Evolutionary conservation across 176 grass and related monocot species (phyloP).

Genomic region (Cenchrus purpureus): DNA sequence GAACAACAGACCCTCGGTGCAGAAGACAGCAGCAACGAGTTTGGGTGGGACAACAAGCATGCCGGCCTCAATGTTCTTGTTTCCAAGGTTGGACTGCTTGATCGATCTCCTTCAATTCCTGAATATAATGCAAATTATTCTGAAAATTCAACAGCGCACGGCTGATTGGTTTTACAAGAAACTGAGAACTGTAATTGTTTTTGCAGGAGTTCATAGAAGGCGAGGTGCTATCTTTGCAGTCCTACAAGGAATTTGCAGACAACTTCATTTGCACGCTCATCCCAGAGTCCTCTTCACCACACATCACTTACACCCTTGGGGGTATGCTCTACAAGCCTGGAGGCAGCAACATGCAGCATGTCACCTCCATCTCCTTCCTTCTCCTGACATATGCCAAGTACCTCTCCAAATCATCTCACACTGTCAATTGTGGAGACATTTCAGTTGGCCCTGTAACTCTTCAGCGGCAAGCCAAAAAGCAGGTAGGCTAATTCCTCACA

Average conservation of each 20-base stretch:
- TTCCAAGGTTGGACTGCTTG: constrained; percentile 60
- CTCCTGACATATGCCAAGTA: constrained; percentile 91
- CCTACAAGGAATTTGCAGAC: constrained; percentile 84
- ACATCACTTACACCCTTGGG: constrained; percentile 78
- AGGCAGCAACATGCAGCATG: constrained; percentile 99
- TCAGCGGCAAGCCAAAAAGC: constrained; percentile 68
- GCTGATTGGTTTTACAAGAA: background rate
- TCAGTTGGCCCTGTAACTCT: constrained; percentile 68
- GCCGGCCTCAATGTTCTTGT: constrained; percentile 87
- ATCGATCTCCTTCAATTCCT: background rate
- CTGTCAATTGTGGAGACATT: constrained; percentile 74
- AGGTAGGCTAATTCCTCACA: constrained; percentile 38
- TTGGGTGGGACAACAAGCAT: constrained; percentile 99
- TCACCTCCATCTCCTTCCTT: constrained; percentile 88
- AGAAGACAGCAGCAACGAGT: constrained; percentile 86
- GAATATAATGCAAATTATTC: background rate
- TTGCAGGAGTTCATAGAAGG: constrained; percentile 91
- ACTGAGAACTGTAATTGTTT: background rate
- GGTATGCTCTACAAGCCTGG: constrained; percentile 94
- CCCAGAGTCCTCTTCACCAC: constrained; percentile 80
- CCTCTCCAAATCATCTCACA: constrained; percentile 73
- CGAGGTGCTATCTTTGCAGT: constrained; percentile 59
- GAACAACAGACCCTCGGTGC: constrained; percentile 84
- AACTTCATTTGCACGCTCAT: constrained; percentile 93
- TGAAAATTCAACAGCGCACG: background rate